Evolutionary conservation across 768 basidiomycete species (phyloP), one percentile per base, ranked within the genome.

Genomic region (Termitomyces sp.): DNA sequence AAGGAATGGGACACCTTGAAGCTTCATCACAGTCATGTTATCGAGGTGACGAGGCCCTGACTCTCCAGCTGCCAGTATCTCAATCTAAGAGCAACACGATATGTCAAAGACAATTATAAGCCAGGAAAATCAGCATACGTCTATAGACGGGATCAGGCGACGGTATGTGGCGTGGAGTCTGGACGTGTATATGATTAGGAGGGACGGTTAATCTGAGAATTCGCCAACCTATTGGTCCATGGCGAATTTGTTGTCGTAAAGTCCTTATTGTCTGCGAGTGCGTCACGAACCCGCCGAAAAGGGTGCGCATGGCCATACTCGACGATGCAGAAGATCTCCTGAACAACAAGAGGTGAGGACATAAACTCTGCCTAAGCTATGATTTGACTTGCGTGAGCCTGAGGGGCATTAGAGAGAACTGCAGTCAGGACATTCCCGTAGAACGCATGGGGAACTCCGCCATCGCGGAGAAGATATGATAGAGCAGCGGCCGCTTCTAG

Each of bases 291-390:
- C 55, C 85, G 82, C 56, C 88, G 82, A 67, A 92, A 93, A 0
- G 89, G 85, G 67, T 92, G 85, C 0, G 77, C 69, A 32, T 80
- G 69, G n/a, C 85, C 82, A 45, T 84, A 83, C 69, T 92, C 86
- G 58, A 91, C 89, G 66, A 93, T 84, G 68, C 90, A 93, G 59
- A 77, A 85, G 51, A 93, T 87, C 70, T 93, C 90, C 91, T 93
- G 68, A 5, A 45, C 24, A 51, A 41, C 35, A 35, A 41, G 26
- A 17, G 38, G 9, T 67, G 56, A 65, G 62, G 45, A 26, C 15
- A 32, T 52, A 22, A 44, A 54, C 35, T 42, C 3, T 21, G 30
- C 28, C 32, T 41, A 15, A 54, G 54, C 54, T 51, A 55, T 32
- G 28, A 41, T n/a, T 21, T 14, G 21, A 77, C 82, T 55, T 64